These are phyloP conservation scores for Juncus inflexus DNA, from an alignment of 176 grass and related monocot genomes.

Conservation along the genomic window DNA sequence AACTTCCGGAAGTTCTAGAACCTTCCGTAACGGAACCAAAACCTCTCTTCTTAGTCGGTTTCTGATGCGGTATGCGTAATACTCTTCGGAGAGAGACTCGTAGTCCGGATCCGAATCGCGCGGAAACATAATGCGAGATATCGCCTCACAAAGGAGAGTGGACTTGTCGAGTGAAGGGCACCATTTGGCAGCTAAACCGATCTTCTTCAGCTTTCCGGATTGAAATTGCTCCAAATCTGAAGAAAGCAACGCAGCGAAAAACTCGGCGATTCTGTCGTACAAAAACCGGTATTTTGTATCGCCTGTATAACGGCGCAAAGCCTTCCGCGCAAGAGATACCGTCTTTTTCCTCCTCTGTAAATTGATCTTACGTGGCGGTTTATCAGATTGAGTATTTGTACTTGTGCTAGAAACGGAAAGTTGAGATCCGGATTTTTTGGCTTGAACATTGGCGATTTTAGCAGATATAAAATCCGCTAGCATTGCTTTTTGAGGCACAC, in stretches of 20 bases:
- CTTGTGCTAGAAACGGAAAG: background rate
- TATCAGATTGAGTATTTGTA: background rate
- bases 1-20: slow-evolving; percentile 45
- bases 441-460: background rate
- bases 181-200: slow-evolving; percentile 47
- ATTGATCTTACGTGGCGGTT: background rate
- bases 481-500: background rate
- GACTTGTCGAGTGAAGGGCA: slow-evolving; percentile 38
- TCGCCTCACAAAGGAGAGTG: slow-evolving; percentile 58
- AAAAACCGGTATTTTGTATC: slow-evolving; percentile 42
- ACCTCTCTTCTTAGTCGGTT: slow-evolving; percentile 38
- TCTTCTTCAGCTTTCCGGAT: slow-evolving; percentile 10
- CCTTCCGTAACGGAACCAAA: slow-evolving; percentile 42
- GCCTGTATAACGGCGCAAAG: slow-evolving; percentile 12
- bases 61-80: slow-evolving; percentile 48
- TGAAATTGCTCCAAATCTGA: slow-evolving; percentile 32
- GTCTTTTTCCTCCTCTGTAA: slow-evolving; percentile 15
- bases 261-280: slow-evolving; percentile 36
- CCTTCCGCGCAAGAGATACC: slow-evolving; percentile 19
- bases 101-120: slow-evolving; percentile 32
- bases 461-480: slow-evolving; percentile 14
- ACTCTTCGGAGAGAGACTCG: slow-evolving; percentile 26
- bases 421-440: background rate
- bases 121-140: slow-evolving; percentile 48
- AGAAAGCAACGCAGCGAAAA: slow-evolving; percentile 35